Base-by-base conservation (phyloP, 768 basidiomycete species). In the Paxillus rubicundulus region DNA sequence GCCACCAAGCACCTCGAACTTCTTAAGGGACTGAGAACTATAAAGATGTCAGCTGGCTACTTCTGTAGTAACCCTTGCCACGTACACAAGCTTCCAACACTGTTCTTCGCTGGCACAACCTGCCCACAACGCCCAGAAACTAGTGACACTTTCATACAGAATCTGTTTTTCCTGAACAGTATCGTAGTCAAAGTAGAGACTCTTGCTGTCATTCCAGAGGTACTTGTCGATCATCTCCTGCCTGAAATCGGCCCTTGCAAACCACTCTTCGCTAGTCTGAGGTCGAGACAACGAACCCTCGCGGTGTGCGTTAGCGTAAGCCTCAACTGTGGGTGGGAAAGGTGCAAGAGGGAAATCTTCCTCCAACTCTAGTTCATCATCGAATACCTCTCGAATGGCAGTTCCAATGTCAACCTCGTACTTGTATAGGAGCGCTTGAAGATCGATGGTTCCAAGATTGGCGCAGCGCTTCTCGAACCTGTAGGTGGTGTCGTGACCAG, bases 361-460 rank as follows among this genome's bases (percentile, higher is more conserved):
- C 47, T 94, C 92, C 49, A 99, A 71, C 47, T 95, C 89, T 47
- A 99, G 75, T 68, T 90, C 83, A 66, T 95, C 94, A 61, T 89
- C 90, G 61, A 98, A 98, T 54, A 97, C 86, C 67, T 97, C 93
- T 52, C 87, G 83, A 65, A 99, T 98, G 21, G 94, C 93, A 9
- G 92, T 95, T n/a, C 92, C 97, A 55, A 99, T 98, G 66, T 99
- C 96, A 54, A 93, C 82, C 70, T 99, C 96, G 61, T 98, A 98
- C 78, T 99, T 99, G 83, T 96, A 99, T 42, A 99, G 75, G 65
- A 99, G 77, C 44, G 94, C 84, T 74, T 98, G 95, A 58, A 99
- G 75, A 68, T 99, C 96, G 66, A 98, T 89, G 8, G 96, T 99
- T 5, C 87, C 96, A 38, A 99, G 83, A 73, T 98, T 96, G 17